Base-by-base conservation (phyloP, 129 eudicot genomes). In the Helichrysum umbraculigerum region DNA sequence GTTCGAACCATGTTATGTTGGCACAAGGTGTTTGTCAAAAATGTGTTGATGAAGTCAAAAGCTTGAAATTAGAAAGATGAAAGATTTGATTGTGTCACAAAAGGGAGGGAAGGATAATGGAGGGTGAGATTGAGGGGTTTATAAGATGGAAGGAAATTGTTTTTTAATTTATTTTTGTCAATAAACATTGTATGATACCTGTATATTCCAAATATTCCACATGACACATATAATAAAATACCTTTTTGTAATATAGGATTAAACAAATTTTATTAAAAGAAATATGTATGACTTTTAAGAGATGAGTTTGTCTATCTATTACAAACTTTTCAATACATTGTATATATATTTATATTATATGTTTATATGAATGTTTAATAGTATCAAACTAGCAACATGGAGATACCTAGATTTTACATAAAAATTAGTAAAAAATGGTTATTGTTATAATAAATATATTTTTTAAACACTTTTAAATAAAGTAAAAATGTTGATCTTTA, bases 1-100 rank as follows among this genome's bases (percentile, higher is more conserved):
- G 94, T 81, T 77, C 97, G 57, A 28, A 87, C 97, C 97, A 91
- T 90, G 59, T 12, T 68, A 51, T 22, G n/a, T 4, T 28, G 9
- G 61, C 19, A 42, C 50, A n/a, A 68, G 15, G 67, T 81, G 86
- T 83, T 78, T 78, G 89, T 4, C 4, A 58, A 78, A 58, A 78
- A 75, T 79, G 82, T 22, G 65, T 71, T 33, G 39, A 60, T 57
- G 83, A 83, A 79, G 79, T 56, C 10, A 47, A 37, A 37, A 79
- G 62, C 73, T 4, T 44, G 29, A 57, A 19, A 57, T 7, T 19
- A 57, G 29, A 57, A n/a, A 57, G 28, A n/a, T 57, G 62, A 20
- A n/a, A 57, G 12, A n/a, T 57, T 19, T 57, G 62, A n/a, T 16
- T 20, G 25, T 70, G 80, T 34, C 7, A 74, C 20, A 42, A 59